Evolutionary conservation across 2,329 filamentous ascomycete genomes (phyloP).

Genomic region (Dothideomycetidae sp.): DNA sequence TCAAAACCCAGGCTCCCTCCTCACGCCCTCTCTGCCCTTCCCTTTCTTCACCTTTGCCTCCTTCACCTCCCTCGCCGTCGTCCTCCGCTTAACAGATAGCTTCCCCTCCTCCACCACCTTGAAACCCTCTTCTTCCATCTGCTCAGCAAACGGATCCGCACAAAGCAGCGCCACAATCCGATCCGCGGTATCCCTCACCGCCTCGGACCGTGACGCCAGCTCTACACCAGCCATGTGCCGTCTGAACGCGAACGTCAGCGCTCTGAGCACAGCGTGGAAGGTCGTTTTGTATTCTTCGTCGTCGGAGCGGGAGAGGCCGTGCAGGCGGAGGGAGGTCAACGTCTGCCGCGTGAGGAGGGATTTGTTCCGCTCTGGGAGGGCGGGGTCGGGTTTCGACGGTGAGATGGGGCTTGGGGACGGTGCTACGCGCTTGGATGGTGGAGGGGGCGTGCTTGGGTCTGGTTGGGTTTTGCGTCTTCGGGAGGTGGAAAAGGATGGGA

Average conservation of each 20-base stretch:
- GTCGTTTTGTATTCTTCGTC: slow-evolving; percentile 39
- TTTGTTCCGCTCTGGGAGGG: slow-evolving; percentile 27
- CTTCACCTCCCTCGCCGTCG: neutral
- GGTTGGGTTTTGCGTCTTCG: slow-evolving; percentile 29
- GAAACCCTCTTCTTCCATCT: neutral
- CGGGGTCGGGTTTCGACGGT: neutral
- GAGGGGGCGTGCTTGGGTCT: slow-evolving; percentile 17
- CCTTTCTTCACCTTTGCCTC: neutral
- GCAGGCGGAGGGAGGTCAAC: slow-evolving; percentile 39
- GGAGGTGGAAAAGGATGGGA: slow-evolving; percentile 16
- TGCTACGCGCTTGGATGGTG: slow-evolving; percentile 16
- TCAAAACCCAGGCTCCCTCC: neutral
- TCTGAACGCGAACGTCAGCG: slow-evolving; percentile 34
- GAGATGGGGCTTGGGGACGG: slow-evolving; percentile 15
- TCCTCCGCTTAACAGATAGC: slow-evolving; percentile 5
- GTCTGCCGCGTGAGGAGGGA: slow-evolving; percentile 36
- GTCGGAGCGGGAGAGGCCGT: slow-evolving; percentile 31
- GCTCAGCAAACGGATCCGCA: slow-evolving; percentile 28
- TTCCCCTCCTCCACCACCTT: neutral
- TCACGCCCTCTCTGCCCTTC: neutral
- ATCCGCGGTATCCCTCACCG: slow-evolving; percentile 35
- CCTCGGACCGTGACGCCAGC: slow-evolving; percentile 28
- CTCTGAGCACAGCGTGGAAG: slow-evolving; percentile 39
- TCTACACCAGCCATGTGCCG: slow-evolving; percentile 25
- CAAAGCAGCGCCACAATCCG: slow-evolving; percentile 33